phyloP scores from a whole-genome alignment of 306 rosid genomes.

The Prinsepia uniflora region DNA sequence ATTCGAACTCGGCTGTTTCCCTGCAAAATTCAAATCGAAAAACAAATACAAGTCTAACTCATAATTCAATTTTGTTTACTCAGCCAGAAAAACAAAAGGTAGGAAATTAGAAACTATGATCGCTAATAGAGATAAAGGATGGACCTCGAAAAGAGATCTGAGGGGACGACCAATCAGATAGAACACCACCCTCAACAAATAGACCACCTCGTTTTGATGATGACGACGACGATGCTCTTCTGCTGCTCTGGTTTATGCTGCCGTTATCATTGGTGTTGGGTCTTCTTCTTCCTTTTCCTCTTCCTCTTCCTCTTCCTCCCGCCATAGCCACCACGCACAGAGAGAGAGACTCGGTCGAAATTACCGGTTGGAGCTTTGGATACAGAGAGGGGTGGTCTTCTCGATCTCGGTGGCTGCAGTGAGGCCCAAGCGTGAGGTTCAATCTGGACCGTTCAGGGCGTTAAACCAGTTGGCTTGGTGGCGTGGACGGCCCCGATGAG shows the following conservation, averaged over 20 bases:
- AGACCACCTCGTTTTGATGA: slow-evolving; percentile 25
- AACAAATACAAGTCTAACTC: not conserved
- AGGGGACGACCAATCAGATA: slow-evolving; percentile 64
- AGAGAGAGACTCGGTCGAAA: not conserved
- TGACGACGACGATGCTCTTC: slow-evolving; percentile 37
- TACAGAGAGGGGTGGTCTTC: not conserved
- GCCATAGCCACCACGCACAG: slow-evolving; percentile 18
- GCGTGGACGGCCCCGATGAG: slow-evolving; percentile 8
- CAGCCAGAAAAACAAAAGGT: slow-evolving; percentile 11
- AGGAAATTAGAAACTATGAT: not conserved
- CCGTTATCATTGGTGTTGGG: slow-evolving; percentile 2
- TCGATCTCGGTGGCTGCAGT: not conserved
- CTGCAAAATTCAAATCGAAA: slow-evolving; percentile 39
- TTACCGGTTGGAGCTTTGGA: not conserved
- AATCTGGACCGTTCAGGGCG: slow-evolving; percentile 6
- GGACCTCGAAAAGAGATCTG: slow-evolving; percentile 46
- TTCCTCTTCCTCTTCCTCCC: slow-evolving; percentile 38
- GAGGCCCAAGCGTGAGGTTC: not conserved
- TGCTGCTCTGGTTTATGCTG: slow-evolving; percentile 11
- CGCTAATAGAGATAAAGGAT: not conserved
- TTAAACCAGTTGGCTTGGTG: not conserved
- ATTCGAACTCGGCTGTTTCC: slow-evolving; percentile 38
- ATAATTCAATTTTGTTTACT: not conserved
- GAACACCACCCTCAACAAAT: slow-evolving; percentile 71
- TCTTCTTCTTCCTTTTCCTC: slow-evolving; percentile 65